These are phyloP conservation scores for Ascobolus immersus DNA, from an alignment of 495 filamentous ascomycete species.

Conservation along the genomic window DNA sequence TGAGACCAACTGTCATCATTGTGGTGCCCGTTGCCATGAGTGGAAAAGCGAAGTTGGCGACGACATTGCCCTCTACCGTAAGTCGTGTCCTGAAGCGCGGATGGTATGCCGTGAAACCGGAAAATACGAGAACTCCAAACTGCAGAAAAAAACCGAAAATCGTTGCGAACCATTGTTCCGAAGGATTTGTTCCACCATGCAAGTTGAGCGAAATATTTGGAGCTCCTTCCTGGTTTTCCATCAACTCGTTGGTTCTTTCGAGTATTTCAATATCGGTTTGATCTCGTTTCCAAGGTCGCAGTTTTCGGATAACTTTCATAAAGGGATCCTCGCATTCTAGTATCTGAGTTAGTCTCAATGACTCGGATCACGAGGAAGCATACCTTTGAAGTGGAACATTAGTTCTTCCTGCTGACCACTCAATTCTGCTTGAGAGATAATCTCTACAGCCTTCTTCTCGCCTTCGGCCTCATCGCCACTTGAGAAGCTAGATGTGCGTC, in stretches of 20 bases:
- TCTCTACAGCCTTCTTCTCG: neutral
- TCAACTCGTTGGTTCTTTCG: neutral
- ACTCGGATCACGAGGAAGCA: too few species aligned
- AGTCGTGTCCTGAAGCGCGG: conserved; percentile 1
- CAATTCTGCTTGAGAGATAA: conserved; percentile 1
- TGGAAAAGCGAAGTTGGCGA: neutral
- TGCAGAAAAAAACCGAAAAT: conserved; percentile 4
- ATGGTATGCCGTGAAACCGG: neutral
- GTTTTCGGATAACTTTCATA: too few species aligned
- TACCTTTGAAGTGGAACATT: too few species aligned
- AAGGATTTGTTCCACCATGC: neutral
- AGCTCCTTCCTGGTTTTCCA: neutral
- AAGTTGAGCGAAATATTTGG: conserved; percentile 8
- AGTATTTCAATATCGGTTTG: neutral
- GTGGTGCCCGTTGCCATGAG: conserved; percentile 4
- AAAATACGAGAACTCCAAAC: conserved; percentile 3
- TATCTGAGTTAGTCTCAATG: too few species aligned
- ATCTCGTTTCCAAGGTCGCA: too few species aligned
- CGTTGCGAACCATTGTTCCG: conserved; percentile 1
- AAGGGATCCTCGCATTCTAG: too few species aligned
- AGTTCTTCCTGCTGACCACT: neutral
- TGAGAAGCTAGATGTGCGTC: neutral
- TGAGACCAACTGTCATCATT: conserved; percentile 1
- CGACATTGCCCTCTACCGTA: neutral
- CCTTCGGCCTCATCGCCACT: neutral